Evolutionary conservation across 2,329 filamentous ascomycete genomes (phyloP).

Genomic region (Coniochaeta ligniaria): DNA sequence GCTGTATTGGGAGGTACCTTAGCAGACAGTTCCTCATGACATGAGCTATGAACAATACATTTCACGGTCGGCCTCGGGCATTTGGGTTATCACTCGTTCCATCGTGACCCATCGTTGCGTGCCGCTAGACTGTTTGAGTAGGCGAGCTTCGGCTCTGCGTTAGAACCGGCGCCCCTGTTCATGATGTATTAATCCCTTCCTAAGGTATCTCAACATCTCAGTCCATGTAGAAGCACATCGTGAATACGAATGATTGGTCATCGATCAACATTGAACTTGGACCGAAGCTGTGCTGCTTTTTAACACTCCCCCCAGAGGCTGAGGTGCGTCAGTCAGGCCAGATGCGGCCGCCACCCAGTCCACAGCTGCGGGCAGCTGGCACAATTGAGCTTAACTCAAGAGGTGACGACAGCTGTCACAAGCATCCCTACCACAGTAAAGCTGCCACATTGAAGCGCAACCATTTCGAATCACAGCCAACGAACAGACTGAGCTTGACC

Average conservation of each 20-base stretch:
- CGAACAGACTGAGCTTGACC: neutral
- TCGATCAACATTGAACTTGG: too few species aligned
- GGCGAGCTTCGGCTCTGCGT: neutral
- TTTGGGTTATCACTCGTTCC: neutral
- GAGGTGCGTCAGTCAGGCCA: too few species aligned
- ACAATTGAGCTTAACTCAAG: neutral
- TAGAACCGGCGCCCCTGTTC: neutral
- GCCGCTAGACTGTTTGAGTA: neutral
- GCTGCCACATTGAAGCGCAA: neutral
- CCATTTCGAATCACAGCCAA: neutral
- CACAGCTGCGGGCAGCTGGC: neutral
- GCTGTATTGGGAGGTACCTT: neutral
- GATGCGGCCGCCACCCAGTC: neutral
- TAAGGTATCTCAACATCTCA: neutral
- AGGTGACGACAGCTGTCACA: conserved; percentile 3
- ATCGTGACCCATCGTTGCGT: neutral
- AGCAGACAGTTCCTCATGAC: neutral
- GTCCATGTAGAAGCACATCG: neutral
- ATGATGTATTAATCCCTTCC: neutral
- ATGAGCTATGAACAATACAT: conserved; percentile 2
- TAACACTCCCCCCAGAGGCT: too few species aligned
- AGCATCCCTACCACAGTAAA: neutral
- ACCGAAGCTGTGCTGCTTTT: too few species aligned
- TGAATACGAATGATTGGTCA: too few species aligned
- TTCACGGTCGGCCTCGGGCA: neutral